Evolutionary conservation across 2,329 filamentous ascomycete species (phyloP).

Genomic region (Cordyceps pruinosa): DNA sequence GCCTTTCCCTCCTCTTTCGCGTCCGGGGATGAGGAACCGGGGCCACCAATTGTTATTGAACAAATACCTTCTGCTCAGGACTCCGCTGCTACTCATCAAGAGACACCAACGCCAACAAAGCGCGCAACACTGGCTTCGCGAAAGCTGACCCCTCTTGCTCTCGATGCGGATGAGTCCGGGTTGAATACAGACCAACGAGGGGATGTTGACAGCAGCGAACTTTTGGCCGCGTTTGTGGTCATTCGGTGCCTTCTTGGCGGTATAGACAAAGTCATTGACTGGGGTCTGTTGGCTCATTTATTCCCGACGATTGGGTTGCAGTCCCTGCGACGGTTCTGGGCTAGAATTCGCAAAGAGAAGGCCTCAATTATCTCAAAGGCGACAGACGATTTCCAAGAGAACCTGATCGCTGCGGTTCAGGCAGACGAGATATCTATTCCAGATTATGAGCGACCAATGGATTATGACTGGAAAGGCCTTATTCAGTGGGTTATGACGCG

Average conservation of each 20-base stretch:
- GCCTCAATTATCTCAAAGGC: slow-evolving; percentile 45
- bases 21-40: neutral
- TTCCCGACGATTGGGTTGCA: slow-evolving; percentile 48
- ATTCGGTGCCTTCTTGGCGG: slow-evolving; percentile 54
- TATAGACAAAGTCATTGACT: slow-evolving; percentile 52
- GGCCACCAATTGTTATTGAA: neutral
- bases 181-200: slow-evolving; percentile 14
- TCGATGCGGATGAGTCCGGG: neutral
- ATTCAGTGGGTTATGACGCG: slow-evolving; percentile 60
- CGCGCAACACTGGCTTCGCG: neutral
- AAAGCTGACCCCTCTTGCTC: neutral
- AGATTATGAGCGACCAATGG: slow-evolving; percentile 54
- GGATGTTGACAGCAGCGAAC: slow-evolving; percentile 21
- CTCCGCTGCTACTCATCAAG: neutral
- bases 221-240: slow-evolving; percentile 52
- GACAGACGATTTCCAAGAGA: slow-evolving; percentile 56
- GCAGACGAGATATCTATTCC: slow-evolving; percentile 52
- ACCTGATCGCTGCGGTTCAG: slow-evolving; percentile 61
- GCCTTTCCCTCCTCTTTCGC: neutral
- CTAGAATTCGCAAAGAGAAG: slow-evolving; percentile 42
- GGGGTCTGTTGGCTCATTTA: slow-evolving; percentile 49
- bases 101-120: neutral
- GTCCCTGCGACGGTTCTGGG: slow-evolving; percentile 50
- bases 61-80: neutral
- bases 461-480: slow-evolving; percentile 62